Base-by-base conservation (phyloP, 2,329 filamentous ascomycete species). In the Aureobasidium sp. region DNA sequence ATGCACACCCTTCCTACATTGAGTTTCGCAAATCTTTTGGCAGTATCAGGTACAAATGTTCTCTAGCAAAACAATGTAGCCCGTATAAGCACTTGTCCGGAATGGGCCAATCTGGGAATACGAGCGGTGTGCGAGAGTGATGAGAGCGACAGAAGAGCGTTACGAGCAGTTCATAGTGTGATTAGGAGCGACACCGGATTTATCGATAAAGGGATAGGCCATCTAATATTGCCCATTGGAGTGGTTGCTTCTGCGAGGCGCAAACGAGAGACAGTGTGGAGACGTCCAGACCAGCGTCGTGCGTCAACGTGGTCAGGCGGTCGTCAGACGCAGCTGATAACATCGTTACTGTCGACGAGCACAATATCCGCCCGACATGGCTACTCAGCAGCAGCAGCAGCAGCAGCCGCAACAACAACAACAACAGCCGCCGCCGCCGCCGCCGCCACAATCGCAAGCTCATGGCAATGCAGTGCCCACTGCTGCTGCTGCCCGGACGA, bases 121-220 rank as follows among this genome's bases (percentile, higher is more conserved):
- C 24, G 21, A 21, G 4, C n/a, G 21, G 32, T 34, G 25, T n/a
- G 22, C 25, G 30, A 25, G n/a, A 7, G 27, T 12, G 12, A 29
- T 7, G 27, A 12, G 27, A 12, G n/a, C n/a, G n/a, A n/a, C n/a
- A n/a, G 11, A 35, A 35, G 32, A 48, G 44, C 44, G 44, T 48
- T 48, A 27, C n/a, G 30, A 39, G 34, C 45, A 38, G 34, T 30
- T 49, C 45, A 39, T 34, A 34, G 45, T 49, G 38, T 49, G 45
- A 49, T 49, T 49, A 27, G 32, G 45, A 49, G 45, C 44, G 27
- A 22, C 45, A 49, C 24, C 45, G 16, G 45, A 39, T 49, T 49
- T 49, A 49, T 49, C 45, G 45, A 49, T 39, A 39, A 16, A 45
- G 16, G 19, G 27, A 32, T n/a, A 12, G n/a, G n/a, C n/a, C n/a